These are phyloP conservation scores for Yamadazyma scolyti DNA, from an alignment of 805 yeast genomes.

Conservation along the genomic window DNA sequence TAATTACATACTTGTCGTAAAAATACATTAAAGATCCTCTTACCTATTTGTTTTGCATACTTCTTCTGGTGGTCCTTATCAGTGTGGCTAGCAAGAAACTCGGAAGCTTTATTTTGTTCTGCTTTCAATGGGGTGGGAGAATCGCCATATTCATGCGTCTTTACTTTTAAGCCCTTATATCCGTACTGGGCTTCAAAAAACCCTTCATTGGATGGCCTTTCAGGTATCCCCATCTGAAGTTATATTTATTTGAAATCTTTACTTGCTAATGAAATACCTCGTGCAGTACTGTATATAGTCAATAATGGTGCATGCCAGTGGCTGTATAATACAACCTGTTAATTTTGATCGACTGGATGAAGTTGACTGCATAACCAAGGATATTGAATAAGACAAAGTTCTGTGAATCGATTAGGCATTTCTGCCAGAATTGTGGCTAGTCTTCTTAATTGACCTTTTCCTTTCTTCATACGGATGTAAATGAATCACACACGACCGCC, in stretches of 20 bases:
- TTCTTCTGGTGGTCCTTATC: slow-evolving; percentile 32
- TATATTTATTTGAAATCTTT: not conserved
- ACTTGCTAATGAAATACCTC: not conserved
- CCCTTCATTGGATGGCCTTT: slow-evolving; percentile 22
- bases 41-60: slow-evolving; percentile 26
- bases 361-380: too few species aligned
- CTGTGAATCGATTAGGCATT: too few species aligned
- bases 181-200: slow-evolving; percentile 28
- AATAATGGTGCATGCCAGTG: not conserved
- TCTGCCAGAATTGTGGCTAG: too few species aligned
- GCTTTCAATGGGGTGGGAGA: slow-evolving; percentile 30
- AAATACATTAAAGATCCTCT: slow-evolving; percentile 17
- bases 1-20: slow-evolving; percentile 18
- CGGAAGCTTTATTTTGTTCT: slow-evolving; percentile 22
- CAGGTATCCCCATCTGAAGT: slow-evolving; percentile 19
- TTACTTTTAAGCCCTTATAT: slow-evolving; percentile 23
- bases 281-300: not conserved
- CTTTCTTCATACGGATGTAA: too few species aligned
- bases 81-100: slow-evolving; percentile 23
- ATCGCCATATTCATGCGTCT: slow-evolving; percentile 28
- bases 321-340: not conserved
- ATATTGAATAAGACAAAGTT: too few species aligned
- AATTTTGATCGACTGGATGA: too few species aligned
- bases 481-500: not conserved
- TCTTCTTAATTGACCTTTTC: too few species aligned